Conservation (phyloP, 495 filamentous ascomycete genomes). For the Penicillium lividum region DNA sequence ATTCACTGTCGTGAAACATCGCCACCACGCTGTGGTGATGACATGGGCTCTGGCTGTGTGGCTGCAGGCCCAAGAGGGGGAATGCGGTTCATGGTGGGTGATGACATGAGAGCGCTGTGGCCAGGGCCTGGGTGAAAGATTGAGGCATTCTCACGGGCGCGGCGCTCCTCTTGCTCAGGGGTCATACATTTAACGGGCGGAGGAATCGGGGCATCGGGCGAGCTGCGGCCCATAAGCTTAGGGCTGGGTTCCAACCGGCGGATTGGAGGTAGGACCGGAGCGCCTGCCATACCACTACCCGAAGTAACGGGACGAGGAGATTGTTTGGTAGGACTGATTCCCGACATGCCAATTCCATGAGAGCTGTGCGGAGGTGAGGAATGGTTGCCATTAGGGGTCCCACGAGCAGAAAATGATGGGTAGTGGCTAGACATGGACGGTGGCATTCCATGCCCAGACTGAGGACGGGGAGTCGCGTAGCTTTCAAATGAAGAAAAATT, state of each 20-base stretch:
- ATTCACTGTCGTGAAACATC: conserved; percentile 18
- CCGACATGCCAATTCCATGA: conserved; percentile 59
- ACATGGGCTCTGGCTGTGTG: conserved; percentile 26
- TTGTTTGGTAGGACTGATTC: conserved; percentile 78
- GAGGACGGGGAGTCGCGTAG: conserved; percentile 36
- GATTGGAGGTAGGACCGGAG: conserved; percentile 51
- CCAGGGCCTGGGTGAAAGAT: conserved; percentile 31
- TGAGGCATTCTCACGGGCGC: conserved; percentile 43
- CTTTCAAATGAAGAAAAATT: conserved; percentile 42
- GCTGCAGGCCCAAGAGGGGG: conserved; percentile 38
- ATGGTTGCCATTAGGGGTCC: conserved; percentile 38
- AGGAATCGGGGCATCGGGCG: conserved; percentile 48
- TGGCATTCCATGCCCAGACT: conserved; percentile 26
- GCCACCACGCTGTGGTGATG: conserved; percentile 26
- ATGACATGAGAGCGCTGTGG: conserved; percentile 34
- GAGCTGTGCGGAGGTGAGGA: conserved; percentile 48
- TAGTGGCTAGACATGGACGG: conserved; percentile 30
- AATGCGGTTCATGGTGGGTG: conserved; percentile 42
- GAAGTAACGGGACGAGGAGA: conserved; percentile 52
- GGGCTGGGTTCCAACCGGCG: conserved; percentile 51
- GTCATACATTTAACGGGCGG: conserved; percentile 51
- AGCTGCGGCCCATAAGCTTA: conserved; percentile 51
- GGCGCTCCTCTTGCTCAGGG: conserved; percentile 48
- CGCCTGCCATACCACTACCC: conserved; percentile 42
- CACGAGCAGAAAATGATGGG: conserved; percentile 34